These are phyloP conservation scores for Onygena corvina DNA, from an alignment of 2,329 filamentous ascomycete genomes.

Conservation along the genomic window DNA sequence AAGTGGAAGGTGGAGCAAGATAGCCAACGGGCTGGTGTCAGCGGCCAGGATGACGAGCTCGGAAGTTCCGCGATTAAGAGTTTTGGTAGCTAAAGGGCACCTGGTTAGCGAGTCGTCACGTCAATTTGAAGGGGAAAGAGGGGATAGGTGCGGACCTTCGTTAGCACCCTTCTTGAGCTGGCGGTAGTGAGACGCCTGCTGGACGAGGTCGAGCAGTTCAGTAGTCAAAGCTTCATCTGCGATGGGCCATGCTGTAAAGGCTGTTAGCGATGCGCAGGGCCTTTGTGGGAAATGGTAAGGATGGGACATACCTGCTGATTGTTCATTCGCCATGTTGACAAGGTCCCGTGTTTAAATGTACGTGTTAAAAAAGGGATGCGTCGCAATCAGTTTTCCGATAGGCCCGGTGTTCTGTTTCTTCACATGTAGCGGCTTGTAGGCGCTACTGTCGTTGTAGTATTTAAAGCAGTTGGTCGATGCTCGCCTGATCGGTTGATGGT, in stretches of 20 bases:
- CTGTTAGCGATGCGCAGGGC: not conserved
- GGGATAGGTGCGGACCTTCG: constrained; percentile 40
- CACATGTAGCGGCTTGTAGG: constrained; percentile 3
- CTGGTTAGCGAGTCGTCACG: constrained; percentile 9
- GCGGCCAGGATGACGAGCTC: constrained; percentile 84
- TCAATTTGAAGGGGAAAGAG: not conserved
- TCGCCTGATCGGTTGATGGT: not conserved
- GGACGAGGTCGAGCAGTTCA: constrained; percentile 71
- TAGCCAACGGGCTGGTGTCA: constrained; percentile 76
- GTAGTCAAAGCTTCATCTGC: constrained; percentile 63
- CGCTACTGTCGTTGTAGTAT: not conserved
- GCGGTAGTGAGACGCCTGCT: constrained; percentile 50
- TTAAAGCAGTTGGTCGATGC: not conserved
- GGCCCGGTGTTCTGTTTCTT: constrained; percentile 2
- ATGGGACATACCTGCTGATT: constrained; percentile 16
- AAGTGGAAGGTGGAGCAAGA: constrained; percentile 63
- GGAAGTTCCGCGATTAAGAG: constrained; percentile 77
- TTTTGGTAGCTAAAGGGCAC: constrained; percentile 56
- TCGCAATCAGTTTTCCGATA: constrained; percentile 13
- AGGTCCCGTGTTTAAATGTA: constrained; percentile 3
- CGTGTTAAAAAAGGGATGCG: constrained; percentile 11
- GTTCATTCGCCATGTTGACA: constrained; percentile 16
- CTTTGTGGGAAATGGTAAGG: not conserved
- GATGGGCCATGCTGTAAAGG: constrained; percentile 50
- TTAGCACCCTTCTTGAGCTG: constrained; percentile 86